Conservation (phyloP, 495 filamentous ascomycete genomes). For the Xylaria palmicola region DNA sequence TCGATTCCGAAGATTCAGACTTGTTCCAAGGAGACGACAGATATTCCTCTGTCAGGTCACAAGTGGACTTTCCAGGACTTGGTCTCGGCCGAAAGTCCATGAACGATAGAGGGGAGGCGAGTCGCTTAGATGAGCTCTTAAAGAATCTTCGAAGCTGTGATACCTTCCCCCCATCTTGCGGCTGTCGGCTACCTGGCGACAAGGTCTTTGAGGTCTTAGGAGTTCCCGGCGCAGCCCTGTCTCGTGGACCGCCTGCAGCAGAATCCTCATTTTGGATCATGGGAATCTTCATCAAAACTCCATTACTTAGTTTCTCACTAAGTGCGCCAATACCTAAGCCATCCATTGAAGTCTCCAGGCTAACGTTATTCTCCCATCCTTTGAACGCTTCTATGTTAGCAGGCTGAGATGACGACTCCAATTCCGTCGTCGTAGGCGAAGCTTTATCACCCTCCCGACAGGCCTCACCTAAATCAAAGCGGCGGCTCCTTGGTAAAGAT, state of each 20-base stretch:
- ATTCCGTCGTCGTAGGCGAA: neutral
- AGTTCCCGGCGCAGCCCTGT: neutral
- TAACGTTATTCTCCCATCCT: neutral
- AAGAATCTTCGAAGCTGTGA: slow-evolving; percentile 31
- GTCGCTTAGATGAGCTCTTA: slow-evolving; percentile 21
- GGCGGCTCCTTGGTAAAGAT: neutral
- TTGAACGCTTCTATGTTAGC: neutral
- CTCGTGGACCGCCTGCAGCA: neutral
- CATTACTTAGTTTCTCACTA: neutral
- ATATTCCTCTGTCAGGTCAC: neutral
- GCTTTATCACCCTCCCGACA: neutral
- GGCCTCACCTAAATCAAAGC: neutral
- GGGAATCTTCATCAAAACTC: neutral
- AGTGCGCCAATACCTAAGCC: neutral
- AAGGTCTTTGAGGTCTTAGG: neutral
- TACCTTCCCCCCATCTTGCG: slow-evolving; percentile 18
- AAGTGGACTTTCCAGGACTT: neutral
- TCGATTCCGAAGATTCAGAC: slow-evolving; percentile 22
- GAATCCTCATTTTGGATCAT: neutral
- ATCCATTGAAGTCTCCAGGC: neutral
- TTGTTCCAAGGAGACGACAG: slow-evolving; percentile 2
- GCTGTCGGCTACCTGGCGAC: neutral
- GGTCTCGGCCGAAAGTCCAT: slow-evolving; percentile 18
- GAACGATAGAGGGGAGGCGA: slow-evolving; percentile 16
- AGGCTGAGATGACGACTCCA: neutral